Percentiles rank a stretch among this genome's conserved stretches.
These are phyloP conservation scores for Globisporangium cederbergense DNA, from an alignment of 352 stramenopile species.

Conservation along the genomic window DNA sequence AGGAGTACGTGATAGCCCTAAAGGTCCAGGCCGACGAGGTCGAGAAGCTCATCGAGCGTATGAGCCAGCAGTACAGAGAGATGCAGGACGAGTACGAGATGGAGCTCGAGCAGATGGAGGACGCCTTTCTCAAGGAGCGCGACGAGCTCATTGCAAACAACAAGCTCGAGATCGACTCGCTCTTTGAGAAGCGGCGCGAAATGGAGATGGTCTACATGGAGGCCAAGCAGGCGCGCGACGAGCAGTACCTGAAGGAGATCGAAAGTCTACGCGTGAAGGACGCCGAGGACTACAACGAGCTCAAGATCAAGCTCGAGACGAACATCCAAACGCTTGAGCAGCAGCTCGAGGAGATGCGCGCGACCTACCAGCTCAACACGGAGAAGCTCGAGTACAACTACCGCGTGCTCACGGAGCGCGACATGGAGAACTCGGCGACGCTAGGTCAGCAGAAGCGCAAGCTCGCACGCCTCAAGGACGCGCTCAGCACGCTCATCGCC, in stretches of 20 bases:
- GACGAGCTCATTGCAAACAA: slow-evolving; percentile 88
- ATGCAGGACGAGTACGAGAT: slow-evolving; percentile 93
- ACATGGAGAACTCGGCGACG: slow-evolving; percentile 94
- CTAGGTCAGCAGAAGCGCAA: slow-evolving; percentile 93
- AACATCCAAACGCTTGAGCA: slow-evolving; percentile 96
- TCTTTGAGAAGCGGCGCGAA: slow-evolving; percentile 91
- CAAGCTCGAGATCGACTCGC: slow-evolving; percentile 89
- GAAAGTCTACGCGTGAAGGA: slow-evolving; percentile 89
- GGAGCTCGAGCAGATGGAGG: slow-evolving; percentile 92
- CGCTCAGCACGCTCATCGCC: slow-evolving; percentile 80
- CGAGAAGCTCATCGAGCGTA: slow-evolving; percentile 85
- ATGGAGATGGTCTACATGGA: slow-evolving; percentile 95
- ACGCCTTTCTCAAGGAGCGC: slow-evolving; percentile 91
- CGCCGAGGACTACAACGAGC: slow-evolving; percentile 93
- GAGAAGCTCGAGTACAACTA: slow-evolving; percentile 98
- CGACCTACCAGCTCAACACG: slow-evolving; percentile 95
- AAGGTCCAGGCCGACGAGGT: slow-evolving; percentile 90
- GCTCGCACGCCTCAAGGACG: slow-evolving; percentile 90
- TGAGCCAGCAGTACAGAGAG: slow-evolving; percentile 91
- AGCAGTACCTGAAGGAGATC: slow-evolving; percentile 90
- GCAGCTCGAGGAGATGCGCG: slow-evolving; percentile 94
- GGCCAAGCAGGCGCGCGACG: slow-evolving; percentile 85
- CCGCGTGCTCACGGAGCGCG: slow-evolving; percentile 91
- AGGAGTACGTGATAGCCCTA: slow-evolving; percentile 92
- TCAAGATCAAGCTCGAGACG: slow-evolving; percentile 96